phyloP scores from a whole-genome alignment of 805 yeast genomes.

The Saturnispora sekii region DNA sequence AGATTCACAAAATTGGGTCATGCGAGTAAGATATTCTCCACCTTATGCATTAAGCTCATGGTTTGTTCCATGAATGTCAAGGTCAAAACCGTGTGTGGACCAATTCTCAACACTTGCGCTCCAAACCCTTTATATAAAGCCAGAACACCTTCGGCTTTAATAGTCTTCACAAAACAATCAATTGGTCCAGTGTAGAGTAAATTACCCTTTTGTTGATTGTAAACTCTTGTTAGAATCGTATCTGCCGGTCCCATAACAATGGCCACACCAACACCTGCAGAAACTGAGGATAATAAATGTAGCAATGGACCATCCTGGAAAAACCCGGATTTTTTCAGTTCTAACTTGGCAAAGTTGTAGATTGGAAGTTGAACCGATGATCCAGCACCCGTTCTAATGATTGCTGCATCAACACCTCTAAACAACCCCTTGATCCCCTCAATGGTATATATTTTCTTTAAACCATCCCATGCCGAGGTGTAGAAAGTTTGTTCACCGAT shows the following conservation, averaged over 20 bases:
- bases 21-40: slow-evolving; percentile 28
- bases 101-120: slow-evolving; percentile 86
- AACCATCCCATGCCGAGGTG: slow-evolving; percentile 57
- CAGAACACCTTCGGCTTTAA: slow-evolving; percentile 68
- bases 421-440: slow-evolving; percentile 77
- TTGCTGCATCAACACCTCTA: slow-evolving; percentile 92
- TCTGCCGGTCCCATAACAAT: slow-evolving; percentile 98
- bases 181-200: slow-evolving; percentile 68
- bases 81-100: slow-evolving; percentile 88
- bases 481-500: slow-evolving; percentile 94
- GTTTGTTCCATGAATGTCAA: slow-evolving; percentile 95
- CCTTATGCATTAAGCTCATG: slow-evolving; percentile 45
- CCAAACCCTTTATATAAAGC: slow-evolving; percentile 94
- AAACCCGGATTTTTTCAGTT: slow-evolving; percentile 42
- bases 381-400: slow-evolving; percentile 89
- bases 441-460: slow-evolving; percentile 44
- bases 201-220: slow-evolving; percentile 78
- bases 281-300: slow-evolving; percentile 64
- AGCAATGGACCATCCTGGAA: slow-evolving; percentile 55
- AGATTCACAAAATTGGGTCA: neutral
- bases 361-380: slow-evolving; percentile 92
- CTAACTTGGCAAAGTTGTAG: slow-evolving; percentile 66
- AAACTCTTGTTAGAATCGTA: slow-evolving; percentile 87
- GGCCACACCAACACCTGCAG: slow-evolving; percentile 87
- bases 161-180: slow-evolving; percentile 82